These are phyloP conservation scores for Solanum raphanifolium DNA, from an alignment of 257 asterid genomes.

Conservation along the genomic window DNA sequence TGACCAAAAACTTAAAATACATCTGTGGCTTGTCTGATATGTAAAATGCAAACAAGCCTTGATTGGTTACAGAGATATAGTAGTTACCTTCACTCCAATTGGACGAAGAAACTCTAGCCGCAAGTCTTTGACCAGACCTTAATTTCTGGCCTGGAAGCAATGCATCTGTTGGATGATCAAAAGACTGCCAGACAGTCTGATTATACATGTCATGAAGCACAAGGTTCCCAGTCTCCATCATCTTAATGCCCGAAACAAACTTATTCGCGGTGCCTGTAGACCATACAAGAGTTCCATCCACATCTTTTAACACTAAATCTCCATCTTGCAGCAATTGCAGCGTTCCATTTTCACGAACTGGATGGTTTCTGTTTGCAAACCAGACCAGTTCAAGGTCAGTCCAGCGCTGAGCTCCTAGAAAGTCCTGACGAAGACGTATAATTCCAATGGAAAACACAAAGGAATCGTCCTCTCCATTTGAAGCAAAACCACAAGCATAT, in stretches of 20 bases:
- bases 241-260: constrained; percentile 22
- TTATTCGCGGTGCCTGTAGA: constrained; percentile 29
- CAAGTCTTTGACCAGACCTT: constrained; percentile 21
- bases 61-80: constrained; percentile 4
- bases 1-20: not conserved
- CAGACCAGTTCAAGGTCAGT: constrained; percentile 35
- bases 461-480: constrained; percentile 22
- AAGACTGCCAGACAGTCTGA: constrained; percentile 34
- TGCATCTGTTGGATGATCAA: constrained; percentile 36
- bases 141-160: constrained; percentile 29
- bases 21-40: constrained; percentile 14
- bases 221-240: constrained; percentile 32
- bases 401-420: not conserved
- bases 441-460: constrained; percentile 31
- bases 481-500: constrained; percentile 38
- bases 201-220: constrained; percentile 17
- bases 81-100: constrained; percentile 21
- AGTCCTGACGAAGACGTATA: constrained; percentile 25
- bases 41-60: constrained; percentile 20
- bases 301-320: constrained; percentile 25
- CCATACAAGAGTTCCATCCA: constrained; percentile 32
- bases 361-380: constrained; percentile 41
- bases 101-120: constrained; percentile 18
- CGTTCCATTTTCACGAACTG: constrained; percentile 21
- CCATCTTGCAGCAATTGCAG: constrained; percentile 26